A percentile compares a stretch with the other conserved stretches of the same genome.
These are phyloP conservation scores for Tylopilus felleus DNA, from an alignment of 768 basidiomycete genomes.

Conservation along the genomic window DNA sequence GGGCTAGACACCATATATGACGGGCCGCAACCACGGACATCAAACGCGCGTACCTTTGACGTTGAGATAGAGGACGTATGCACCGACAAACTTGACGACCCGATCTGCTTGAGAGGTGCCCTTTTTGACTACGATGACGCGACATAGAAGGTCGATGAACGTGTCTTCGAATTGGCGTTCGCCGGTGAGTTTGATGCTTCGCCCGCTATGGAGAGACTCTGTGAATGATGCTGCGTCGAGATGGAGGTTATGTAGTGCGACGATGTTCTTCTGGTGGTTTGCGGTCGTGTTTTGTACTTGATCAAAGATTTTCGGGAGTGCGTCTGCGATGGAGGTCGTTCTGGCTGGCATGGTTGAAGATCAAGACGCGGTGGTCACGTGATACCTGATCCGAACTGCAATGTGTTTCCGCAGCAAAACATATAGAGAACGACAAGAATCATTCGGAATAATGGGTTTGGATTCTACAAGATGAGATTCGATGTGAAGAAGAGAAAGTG, in stretches of 20 bases:
- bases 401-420: no score
- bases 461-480: no score
- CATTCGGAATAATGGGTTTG: no score
- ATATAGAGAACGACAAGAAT: no score
- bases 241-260: conserved; percentile 80
- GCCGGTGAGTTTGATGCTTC: conserved; percentile 55
- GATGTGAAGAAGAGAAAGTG: no score
- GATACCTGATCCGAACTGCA: no score
- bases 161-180: conserved; percentile 72
- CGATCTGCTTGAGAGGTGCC: conserved; percentile 73
- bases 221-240: conserved; percentile 53
- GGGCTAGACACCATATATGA: conserved; percentile 27
- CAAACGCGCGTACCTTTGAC: conserved; percentile 57
- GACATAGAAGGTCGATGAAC: conserved; percentile 57
- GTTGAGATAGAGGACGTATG: conserved; percentile 62
- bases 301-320: conserved; percentile 58
- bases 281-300: conserved; percentile 71
- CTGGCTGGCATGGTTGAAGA: conserved; percentile 17
- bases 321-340: conserved; percentile 1
- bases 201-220: conserved; percentile 47
- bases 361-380: conserved; percentile 16
- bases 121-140: conserved; percentile 73
- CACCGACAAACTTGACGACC: conserved; percentile 76
- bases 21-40: neutral
- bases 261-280: conserved; percentile 88